Conservation (phyloP, 2,329 filamentous ascomycete genomes). For the Curvularia sp. region DNA sequence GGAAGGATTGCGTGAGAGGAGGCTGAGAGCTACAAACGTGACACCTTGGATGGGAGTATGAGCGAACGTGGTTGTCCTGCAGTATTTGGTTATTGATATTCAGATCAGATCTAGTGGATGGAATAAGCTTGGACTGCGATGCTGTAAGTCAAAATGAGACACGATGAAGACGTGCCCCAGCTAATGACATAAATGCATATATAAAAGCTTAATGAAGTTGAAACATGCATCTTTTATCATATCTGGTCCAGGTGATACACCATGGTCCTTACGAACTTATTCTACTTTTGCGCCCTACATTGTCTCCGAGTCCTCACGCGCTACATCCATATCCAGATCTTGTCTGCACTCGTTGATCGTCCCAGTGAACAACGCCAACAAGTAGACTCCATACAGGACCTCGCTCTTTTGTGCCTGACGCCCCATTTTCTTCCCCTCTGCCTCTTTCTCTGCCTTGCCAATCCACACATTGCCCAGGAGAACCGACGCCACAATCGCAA, state of each 20-base stretch:
- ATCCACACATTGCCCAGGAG: constrained; percentile 63
- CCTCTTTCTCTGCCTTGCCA: constrained; percentile 35
- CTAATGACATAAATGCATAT: not conserved
- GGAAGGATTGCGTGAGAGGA: not conserved
- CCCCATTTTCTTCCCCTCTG: constrained; percentile 18
- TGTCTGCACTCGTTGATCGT: constrained; percentile 17
- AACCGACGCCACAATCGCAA: constrained; percentile 55
- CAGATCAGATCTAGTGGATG: not conserved
- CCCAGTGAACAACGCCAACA: constrained; percentile 25
- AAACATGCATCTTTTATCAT: not conserved
- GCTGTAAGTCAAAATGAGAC: not conserved
- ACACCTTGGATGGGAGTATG: too few relatives aligned
- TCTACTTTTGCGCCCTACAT: not conserved
- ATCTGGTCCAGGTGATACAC: too few relatives aligned
- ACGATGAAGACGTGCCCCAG: not conserved
- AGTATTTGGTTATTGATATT: not conserved
- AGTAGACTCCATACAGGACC: constrained; percentile 30
- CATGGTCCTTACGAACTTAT: not conserved
- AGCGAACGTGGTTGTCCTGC: not conserved
- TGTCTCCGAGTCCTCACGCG: constrained; percentile 12
- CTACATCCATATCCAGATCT: constrained; percentile 27
- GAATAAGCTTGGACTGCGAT: not conserved
- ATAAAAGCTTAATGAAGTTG: too few relatives aligned
- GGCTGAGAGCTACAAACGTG: not conserved
- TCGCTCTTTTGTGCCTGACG: constrained; percentile 20